A percentile compares a stretch with the other conserved stretches of the same genome.
Conservation (phyloP, 2,329 filamentous ascomycete genomes). For the Phyllosticta citrichinensis region DNA sequence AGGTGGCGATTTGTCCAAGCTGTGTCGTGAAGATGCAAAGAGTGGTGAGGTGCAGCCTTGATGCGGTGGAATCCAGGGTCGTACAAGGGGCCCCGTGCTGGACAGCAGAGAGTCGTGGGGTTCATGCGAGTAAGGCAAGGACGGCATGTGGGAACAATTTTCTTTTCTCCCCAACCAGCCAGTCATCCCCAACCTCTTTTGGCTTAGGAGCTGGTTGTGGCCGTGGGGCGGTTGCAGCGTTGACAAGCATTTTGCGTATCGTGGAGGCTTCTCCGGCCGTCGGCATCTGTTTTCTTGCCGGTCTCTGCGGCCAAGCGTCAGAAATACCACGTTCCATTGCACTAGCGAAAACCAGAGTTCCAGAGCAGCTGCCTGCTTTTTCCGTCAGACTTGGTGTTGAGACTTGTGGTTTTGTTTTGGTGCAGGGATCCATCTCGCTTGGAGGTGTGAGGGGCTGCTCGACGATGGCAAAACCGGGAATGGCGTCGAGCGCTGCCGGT, state of each 20-base stretch:
- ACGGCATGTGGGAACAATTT: not conserved
- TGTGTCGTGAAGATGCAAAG: not conserved
- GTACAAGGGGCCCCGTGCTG: not conserved
- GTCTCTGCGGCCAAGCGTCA: not conserved
- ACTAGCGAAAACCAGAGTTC: not conserved
- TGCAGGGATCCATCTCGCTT: not conserved
- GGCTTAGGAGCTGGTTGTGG: not conserved
- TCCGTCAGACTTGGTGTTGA: not conserved
- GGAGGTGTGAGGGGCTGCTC: not conserved
- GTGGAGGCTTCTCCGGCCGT: not conserved
- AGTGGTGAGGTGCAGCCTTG: not conserved
- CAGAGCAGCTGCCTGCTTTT: not conserved
- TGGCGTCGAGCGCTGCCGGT: not conserved
- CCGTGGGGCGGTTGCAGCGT: not conserved
- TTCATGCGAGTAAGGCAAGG: not conserved
- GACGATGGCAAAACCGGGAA: not conserved
- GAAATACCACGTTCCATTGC: not conserved
- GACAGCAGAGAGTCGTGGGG: not conserved
- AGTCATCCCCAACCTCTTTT: not conserved
- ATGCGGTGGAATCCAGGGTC: not conserved
- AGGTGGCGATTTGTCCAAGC: not conserved
- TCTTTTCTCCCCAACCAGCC: not conserved
- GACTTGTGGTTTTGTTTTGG: not conserved
- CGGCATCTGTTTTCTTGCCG: too few species aligned
- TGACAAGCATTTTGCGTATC: not conserved